Evolutionary conservation across 768 basidiomycete species (phyloP).

Genomic region (Tulasnella sp.): DNA sequence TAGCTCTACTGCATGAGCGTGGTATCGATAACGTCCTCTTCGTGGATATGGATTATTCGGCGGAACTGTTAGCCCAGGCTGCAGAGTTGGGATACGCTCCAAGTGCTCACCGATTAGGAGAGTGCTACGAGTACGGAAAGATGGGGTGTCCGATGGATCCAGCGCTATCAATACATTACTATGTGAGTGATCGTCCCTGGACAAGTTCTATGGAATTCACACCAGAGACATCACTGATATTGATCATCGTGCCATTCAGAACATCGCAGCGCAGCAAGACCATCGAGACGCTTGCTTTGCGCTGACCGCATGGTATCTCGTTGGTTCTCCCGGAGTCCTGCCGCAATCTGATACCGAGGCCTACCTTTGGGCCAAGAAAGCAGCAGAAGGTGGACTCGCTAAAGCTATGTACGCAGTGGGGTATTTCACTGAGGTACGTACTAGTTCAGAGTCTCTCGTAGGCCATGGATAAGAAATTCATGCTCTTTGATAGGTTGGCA

Average conservation of each 20-base stretch:
- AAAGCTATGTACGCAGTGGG: slow-evolving; percentile 99
- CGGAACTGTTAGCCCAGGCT: slow-evolving; percentile 88
- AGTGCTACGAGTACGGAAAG: slow-evolving; percentile 99
- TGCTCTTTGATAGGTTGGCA: slow-evolving; percentile 47
- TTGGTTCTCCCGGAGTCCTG: slow-evolving; percentile 92
- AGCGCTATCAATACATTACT: slow-evolving; percentile 96
- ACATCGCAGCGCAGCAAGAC: slow-evolving; percentile 94
- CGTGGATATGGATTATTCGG: slow-evolving; percentile 90
- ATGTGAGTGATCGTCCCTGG: slow-evolving; percentile 47
- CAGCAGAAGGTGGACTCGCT: slow-evolving; percentile 79
- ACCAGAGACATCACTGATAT: too few relatives aligned
- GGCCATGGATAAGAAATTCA: neutral
- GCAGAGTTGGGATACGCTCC: slow-evolving; percentile 94
- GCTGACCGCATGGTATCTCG: slow-evolving; percentile 97
- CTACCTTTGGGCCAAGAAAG: slow-evolving; percentile 92
- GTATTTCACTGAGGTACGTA: slow-evolving; percentile 77
- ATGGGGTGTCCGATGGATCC: slow-evolving; percentile 97
- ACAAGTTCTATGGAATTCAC: too few relatives aligned
- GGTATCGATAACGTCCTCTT: slow-evolving; percentile 98
- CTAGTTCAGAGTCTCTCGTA: neutral
- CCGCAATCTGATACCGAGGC: slow-evolving; percentile 99
- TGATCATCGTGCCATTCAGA: slow-evolving; percentile 37
- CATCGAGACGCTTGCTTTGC: slow-evolving; percentile 98
- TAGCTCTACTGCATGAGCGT: slow-evolving; percentile 87
- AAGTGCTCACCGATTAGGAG: slow-evolving; percentile 88